Conservation (phyloP, 495 filamentous ascomycete species). For the Xylaria castorea region DNA sequence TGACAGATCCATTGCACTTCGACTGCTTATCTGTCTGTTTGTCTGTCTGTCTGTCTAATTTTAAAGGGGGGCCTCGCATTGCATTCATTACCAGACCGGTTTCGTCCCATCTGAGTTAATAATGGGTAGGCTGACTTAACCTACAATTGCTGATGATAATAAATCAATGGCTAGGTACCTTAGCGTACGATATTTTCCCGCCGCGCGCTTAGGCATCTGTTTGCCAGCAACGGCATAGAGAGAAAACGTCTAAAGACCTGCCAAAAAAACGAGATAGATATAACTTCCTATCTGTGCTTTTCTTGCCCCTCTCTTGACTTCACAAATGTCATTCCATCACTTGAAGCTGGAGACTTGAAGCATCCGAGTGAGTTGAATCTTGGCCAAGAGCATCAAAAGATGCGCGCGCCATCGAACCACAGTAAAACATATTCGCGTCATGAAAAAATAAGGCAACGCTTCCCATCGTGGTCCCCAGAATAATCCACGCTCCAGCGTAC, state of each 20-base stretch:
- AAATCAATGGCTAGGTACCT: not conserved
- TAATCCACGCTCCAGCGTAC: not conserved
- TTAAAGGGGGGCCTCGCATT: not conserved
- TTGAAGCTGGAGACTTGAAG: not conserved
- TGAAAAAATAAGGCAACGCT: constrained; percentile 11
- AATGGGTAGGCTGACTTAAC: not conserved
- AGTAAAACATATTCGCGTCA: constrained; percentile 15
- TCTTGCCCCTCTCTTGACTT: not conserved
- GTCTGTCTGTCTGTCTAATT: not conserved
- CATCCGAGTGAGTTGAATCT: not conserved
- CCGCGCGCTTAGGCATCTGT: not conserved
- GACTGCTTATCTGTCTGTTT: not conserved
- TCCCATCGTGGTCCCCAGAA: not conserved
- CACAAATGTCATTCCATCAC: not conserved
- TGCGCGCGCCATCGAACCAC: not conserved
- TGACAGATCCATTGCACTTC: not conserved
- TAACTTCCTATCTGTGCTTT: not conserved
- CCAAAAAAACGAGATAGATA: not conserved
- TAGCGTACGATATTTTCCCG: not conserved
- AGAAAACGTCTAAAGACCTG: not conserved
- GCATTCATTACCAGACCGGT: not conserved
- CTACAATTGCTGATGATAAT: not conserved
- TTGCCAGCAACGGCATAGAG: not conserved
- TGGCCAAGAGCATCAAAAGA: not conserved
- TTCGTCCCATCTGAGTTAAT: not conserved